Evolutionary conservation across 305 asterid genomes (phyloP).

Genomic region (Plantago rigida): DNA sequence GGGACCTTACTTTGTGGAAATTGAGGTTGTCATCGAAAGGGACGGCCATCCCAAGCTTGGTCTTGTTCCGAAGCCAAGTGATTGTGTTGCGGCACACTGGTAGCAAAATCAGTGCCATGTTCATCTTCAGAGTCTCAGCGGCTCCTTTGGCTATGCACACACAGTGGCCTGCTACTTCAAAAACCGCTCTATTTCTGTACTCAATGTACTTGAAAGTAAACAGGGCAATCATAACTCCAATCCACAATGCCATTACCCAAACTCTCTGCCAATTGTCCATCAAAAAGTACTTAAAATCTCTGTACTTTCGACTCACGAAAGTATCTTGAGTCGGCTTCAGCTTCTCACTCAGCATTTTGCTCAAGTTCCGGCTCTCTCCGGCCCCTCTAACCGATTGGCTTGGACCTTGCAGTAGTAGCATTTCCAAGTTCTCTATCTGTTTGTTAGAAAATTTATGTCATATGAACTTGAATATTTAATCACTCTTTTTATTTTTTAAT

Average conservation of each 20-base stretch:
- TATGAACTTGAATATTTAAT: too few relatives aligned
- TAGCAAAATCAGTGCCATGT: constrained; percentile 73
- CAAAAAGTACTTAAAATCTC: constrained; percentile 44
- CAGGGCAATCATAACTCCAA: constrained; percentile 57
- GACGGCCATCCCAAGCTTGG: constrained; percentile 60
- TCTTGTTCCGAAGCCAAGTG: constrained; percentile 87
- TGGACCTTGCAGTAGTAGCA: constrained; percentile 81
- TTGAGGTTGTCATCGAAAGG: constrained; percentile 89
- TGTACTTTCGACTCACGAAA: constrained; percentile 35
- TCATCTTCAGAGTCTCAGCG: constrained; percentile 78
- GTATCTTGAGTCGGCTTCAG: constrained; percentile 42
- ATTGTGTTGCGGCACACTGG: constrained; percentile 85
- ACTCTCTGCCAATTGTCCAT: constrained; percentile 70
- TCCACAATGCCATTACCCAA: constrained; percentile 74
- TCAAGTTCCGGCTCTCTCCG: constrained; percentile 62
- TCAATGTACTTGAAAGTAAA: constrained; percentile 65
- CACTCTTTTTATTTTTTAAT: not conserved
- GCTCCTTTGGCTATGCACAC: constrained; percentile 89
- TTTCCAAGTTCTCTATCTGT: constrained; percentile 82
- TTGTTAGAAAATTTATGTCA: constrained; percentile 2
- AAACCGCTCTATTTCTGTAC: constrained; percentile 46
- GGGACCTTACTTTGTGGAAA: constrained; percentile 62
- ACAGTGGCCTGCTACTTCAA: constrained; percentile 64
- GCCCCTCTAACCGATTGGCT: constrained; percentile 48
- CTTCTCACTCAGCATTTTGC: constrained; percentile 64